Evolutionary conservation across 1,139 yeast species (phyloP), one percentile per base, ranked within the genome.

Genomic region (Williopsis jadinii): DNA sequence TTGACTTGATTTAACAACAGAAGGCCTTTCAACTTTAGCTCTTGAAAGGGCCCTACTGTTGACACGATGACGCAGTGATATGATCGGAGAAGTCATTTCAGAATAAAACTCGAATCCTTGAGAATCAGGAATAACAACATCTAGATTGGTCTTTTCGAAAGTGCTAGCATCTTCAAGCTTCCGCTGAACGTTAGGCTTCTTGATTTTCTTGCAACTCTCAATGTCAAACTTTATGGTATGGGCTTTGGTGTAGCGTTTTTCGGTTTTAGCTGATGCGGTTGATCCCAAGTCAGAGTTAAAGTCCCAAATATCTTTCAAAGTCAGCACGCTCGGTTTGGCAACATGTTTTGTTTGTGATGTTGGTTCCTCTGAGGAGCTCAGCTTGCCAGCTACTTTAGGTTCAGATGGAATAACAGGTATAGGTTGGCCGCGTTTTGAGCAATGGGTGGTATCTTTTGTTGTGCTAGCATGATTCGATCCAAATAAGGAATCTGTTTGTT

Each of bases 401-500:
- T 52, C 51, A 19, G 52, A 46, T 15, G 46, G 35, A 11, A 44
- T 46, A n/a, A 19, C 15, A 2, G 55, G 48, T 2, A 46, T 40
- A 1, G 51, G 32, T 28, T 51, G 44, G 3, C 44, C 38, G 28
- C 30, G 15, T 27, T 42, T 47, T 2, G 50, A 43, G 2, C 41
- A 31, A 19, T 47, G 48, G 5, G 57, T 54, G 8, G 57, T 54
- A 36, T 54, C 52, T 13, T 50, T 50, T 2, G 58, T 54, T 0
- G 47, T 47, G 3, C 31, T 32, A 10, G 30, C 12, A 2, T 19
- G 13, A 3, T 47, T 46, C 2, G 51, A 53, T 1, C 46, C 46
- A 30, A 46, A 41, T 5, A 43, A 29, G 1, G 49, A 39, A 8
- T 37, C 47, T 9, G 47, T 35, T 13, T 49, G 50, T n/a, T 49